Conservation (phyloP, 371 early-diverging fungal species). For the Astathelohania contejeani region DNA sequence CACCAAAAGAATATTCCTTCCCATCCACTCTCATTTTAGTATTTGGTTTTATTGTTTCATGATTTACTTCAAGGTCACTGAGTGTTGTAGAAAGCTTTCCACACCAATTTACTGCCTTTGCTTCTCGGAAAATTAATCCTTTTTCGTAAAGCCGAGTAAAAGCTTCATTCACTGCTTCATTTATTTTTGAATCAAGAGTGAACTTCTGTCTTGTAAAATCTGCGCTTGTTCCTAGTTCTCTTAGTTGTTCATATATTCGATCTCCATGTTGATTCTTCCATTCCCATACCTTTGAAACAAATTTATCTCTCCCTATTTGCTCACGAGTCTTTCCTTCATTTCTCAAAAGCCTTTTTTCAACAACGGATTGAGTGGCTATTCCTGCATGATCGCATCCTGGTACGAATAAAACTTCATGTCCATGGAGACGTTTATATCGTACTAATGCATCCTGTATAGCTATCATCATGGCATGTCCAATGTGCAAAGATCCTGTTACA, state of each 20-base stretch:
- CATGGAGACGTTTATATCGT: constrained; percentile 87
- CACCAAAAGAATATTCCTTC: constrained; percentile 88
- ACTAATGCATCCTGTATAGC: constrained; percentile 84
- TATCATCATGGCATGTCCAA: constrained; percentile 89
- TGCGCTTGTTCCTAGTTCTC: constrained; percentile 73
- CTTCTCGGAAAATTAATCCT: constrained; percentile 85
- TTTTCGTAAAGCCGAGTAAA: constrained; percentile 85
- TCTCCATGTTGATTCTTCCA: constrained; percentile 71
- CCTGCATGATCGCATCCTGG: constrained; percentile 99
- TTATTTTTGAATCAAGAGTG: constrained; percentile 75
- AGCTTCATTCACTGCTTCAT: constrained; percentile 72
- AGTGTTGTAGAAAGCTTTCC: constrained; percentile 80
- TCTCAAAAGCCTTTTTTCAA: constrained; percentile 77
- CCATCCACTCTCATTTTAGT: constrained; percentile 48
- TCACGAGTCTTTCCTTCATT: constrained; percentile 66
- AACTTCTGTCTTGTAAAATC: constrained; percentile 82
- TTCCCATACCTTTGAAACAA: constrained; percentile 73
- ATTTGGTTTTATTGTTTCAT: constrained; percentile 21
- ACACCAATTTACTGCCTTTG: constrained; percentile 95
- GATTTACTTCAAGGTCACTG: constrained; percentile 72
- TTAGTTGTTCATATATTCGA: constrained; percentile 72
- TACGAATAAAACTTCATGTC: constrained; percentile 75
- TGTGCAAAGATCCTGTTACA: constrained; percentile 87
- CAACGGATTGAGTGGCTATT: constrained; percentile 91
- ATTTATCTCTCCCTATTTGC: constrained; percentile 74